These are phyloP conservation scores for Pontederia paniculata DNA, from an alignment of 176 grass and related monocot genomes.

Conservation along the genomic window DNA sequence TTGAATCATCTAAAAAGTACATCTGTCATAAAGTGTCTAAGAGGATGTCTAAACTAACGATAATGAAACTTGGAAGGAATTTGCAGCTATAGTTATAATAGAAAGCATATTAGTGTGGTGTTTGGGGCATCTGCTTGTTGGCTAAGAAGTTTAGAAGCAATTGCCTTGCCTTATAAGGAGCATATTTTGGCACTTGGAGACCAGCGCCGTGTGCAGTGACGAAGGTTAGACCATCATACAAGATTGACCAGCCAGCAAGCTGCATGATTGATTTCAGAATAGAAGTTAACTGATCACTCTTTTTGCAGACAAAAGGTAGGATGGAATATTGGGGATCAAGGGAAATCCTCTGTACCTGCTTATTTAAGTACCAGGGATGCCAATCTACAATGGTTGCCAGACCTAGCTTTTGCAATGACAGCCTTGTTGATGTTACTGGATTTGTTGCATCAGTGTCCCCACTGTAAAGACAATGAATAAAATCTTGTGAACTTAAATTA, in stretches of 20 bases:
- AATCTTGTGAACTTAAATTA: background rate
- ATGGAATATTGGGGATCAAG: background rate
- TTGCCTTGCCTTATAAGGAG: slow-evolving; percentile 4
- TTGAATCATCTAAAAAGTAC: no score
- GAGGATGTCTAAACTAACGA: no score
- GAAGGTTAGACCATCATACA: slow-evolving; percentile 43
- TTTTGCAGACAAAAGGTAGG: background rate
- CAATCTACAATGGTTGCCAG: slow-evolving; percentile 27
- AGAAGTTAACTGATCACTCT: background rate
- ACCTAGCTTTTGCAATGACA: slow-evolving; percentile 38
- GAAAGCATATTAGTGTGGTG: slow-evolving; percentile 17
- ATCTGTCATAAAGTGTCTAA: no score
- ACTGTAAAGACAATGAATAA: slow-evolving; percentile 12
- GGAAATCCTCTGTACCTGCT: slow-evolving; percentile 19
- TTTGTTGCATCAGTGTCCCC: slow-evolving; percentile 39
- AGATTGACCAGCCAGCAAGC: slow-evolving; percentile 45
- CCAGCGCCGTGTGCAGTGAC: slow-evolving; percentile 12
- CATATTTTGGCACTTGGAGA: slow-evolving; percentile 29
- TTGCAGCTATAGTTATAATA: no score
- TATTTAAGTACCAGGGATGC: slow-evolving; percentile 29
- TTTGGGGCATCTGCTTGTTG: slow-evolving; percentile 23
- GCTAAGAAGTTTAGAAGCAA: slow-evolving; percentile 32
- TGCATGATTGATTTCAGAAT: slow-evolving; percentile 2
- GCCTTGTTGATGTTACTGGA: slow-evolving; percentile 44
- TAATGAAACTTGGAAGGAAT: no score